phyloP scores from a whole-genome alignment of 1,284 basidiomycete species.

The Xerocomus alliaceus region DNA sequence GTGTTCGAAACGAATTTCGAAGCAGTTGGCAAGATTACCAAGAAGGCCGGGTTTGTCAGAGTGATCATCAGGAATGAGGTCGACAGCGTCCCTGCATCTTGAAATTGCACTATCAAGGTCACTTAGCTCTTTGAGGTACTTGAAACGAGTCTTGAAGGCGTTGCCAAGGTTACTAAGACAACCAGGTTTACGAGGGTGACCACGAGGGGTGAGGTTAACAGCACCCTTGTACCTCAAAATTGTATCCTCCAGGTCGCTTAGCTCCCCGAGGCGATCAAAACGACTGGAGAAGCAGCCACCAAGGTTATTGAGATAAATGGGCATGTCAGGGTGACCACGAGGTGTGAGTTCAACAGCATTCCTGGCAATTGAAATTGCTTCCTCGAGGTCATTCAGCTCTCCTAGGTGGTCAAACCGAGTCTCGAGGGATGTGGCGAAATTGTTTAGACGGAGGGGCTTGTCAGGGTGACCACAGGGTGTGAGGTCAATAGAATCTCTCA shows the following conservation, averaged over 20 bases:
- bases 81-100: not conserved
- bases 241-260: slow-evolving; percentile 2
- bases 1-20: not conserved
- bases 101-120: not conserved
- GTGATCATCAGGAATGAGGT: not conserved
- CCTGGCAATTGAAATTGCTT: not conserved
- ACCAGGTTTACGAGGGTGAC: not conserved
- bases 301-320: not conserved
- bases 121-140: too few relatives aligned
- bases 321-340: not conserved
- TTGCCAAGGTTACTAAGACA: not conserved
- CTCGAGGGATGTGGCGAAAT: not conserved
- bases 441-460: not conserved
- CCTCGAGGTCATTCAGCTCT: not conserved
- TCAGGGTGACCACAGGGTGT: not conserved
- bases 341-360: not conserved
- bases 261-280: slow-evolving; percentile 3
- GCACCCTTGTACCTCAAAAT: not conserved
- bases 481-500: not conserved
- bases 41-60: not conserved
- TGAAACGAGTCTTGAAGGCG: too few relatives aligned
- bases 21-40: not conserved
- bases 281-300: not conserved
- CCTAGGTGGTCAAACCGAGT: not conserved
- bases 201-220: not conserved